These are phyloP conservation scores for Microbotryum scabiosae DNA, from an alignment of 1,284 basidiomycete species.

Conservation along the genomic window DNA sequence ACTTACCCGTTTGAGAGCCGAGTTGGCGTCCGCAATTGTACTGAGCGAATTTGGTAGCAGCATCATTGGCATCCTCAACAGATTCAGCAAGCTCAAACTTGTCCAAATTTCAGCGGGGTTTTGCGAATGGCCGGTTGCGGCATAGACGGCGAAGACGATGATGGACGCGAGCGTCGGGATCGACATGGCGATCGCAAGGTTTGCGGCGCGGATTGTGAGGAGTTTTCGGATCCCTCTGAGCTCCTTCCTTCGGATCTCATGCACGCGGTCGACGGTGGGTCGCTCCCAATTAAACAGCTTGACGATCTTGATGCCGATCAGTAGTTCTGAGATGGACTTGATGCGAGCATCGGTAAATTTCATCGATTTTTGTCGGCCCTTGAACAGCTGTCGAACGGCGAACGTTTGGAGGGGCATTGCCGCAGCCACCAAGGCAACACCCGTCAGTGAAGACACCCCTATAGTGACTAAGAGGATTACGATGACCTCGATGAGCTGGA, in stretches of 20 bases:
- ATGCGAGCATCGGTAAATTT: constrained; percentile 76
- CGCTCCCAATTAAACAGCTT: constrained; percentile 61
- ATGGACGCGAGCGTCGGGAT: constrained; percentile 27
- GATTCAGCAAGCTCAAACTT: constrained; percentile 8
- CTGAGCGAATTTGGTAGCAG: constrained; percentile 59
- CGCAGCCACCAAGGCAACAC: constrained; percentile 68
- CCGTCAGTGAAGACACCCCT: constrained; percentile 66
- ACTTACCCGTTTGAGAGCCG: constrained; percentile 7
- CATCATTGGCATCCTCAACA: constrained; percentile 43
- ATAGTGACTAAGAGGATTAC: constrained; percentile 59
- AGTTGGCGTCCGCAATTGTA: constrained; percentile 52
- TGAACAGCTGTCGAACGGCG: constrained; percentile 18
- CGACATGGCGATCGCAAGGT: constrained; percentile 39
- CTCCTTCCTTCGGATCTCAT: constrained; percentile 62
- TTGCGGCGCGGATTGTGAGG: constrained; percentile 54
- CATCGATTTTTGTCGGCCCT: constrained; percentile 48
- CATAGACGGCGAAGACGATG: constrained; percentile 30
- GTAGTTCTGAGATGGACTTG: constrained; percentile 68
- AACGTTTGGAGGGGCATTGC: constrained; percentile 39
- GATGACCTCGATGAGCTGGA: constrained; percentile 50
- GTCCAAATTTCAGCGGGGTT: constrained; percentile 44
- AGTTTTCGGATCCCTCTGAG: constrained; percentile 56
- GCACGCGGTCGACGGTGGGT: constrained; percentile 58
- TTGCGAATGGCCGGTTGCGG: constrained; percentile 48
- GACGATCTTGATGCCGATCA: constrained; percentile 77